Conservation (phyloP, 768 basidiomycete genomes). For the Dentipellis fragilis region DNA sequence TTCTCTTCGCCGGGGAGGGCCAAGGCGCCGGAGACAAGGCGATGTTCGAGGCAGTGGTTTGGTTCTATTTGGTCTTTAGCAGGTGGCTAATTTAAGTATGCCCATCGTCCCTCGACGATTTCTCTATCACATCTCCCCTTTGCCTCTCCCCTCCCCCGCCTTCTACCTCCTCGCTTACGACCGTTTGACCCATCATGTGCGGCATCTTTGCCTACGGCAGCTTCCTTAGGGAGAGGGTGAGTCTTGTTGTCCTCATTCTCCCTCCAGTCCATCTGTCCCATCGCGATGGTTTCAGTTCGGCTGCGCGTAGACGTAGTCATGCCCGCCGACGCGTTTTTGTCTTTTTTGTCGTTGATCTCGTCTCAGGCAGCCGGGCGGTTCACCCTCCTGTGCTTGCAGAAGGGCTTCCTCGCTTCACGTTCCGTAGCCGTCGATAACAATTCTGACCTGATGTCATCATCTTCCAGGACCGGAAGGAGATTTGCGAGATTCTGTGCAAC, state of each 20-base stretch:
- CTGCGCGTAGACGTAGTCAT: too few species aligned
- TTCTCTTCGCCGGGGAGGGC: background rate
- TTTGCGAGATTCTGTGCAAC: slow-evolving; percentile 83
- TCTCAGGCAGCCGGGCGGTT: background rate
- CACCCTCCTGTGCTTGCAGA: background rate
- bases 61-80: background rate
- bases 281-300: too few species aligned
- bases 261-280: background rate
- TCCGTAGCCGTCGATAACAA: too few species aligned
- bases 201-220: slow-evolving; percentile 97
- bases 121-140: background rate
- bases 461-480: slow-evolving; percentile 33
- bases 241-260: slow-evolving; percentile 15
- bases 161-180: background rate
- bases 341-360: background rate
- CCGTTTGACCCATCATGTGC: slow-evolving; percentile 43
- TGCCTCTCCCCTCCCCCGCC: background rate
- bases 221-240: slow-evolving; percentile 88
- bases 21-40: background rate
- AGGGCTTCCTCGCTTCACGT: background rate
- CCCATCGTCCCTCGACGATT: background rate
- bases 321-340: background rate
- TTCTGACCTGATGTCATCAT: too few species aligned
- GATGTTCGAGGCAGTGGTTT: background rate
- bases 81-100: background rate